Evolutionary conservation across 768 basidiomycete species (phyloP).

Genomic region (Cantharellus cinnabarinus): DNA sequence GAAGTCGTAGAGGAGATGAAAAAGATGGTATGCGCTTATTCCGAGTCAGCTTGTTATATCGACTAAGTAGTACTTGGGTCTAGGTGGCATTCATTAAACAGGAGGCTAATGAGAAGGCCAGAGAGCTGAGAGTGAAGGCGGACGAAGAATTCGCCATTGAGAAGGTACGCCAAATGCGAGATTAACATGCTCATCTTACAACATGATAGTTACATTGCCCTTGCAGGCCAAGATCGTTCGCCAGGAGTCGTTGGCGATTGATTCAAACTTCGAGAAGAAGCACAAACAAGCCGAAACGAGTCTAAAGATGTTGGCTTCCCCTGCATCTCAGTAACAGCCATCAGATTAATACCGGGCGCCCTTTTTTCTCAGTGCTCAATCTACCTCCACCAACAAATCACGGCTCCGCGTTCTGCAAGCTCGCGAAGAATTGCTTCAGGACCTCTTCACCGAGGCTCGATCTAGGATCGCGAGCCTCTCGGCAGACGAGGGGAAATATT

Average conservation of each 20-base stretch:
- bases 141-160: constrained; percentile 99
- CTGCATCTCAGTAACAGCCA: not conserved
- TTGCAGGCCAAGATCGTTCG: constrained; percentile 86
- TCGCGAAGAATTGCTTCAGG: constrained; percentile 80
- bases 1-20: constrained; percentile 95
- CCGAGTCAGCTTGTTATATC: not conserved
- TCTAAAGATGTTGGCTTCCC: constrained; percentile 71
- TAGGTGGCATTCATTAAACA: constrained; percentile 98
- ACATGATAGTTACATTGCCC: not conserved
- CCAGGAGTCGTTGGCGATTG: constrained; percentile 87
- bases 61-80: not conserved
- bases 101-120: constrained; percentile 90
- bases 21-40: constrained; percentile 62
- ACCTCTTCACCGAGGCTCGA: constrained; percentile 62
- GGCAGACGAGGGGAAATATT: constrained; percentile 46
- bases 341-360: not conserved
- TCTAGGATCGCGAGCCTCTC: constrained; percentile 39
- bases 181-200: constrained; percentile 10
- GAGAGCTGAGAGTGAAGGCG: constrained; percentile 92
- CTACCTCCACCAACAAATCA: constrained; percentile 90
- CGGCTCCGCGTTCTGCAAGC: constrained; percentile 76
- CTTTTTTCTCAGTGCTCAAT: constrained; percentile 48
- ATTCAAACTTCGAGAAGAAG: constrained; percentile 89
- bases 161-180: constrained; percentile 32
- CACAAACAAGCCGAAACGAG: constrained; percentile 81